Evolutionary conservation across 257 asterid genomes (phyloP), one percentile per base, ranked within the genome.

Genomic region (Buddleja alternifolia): DNA sequence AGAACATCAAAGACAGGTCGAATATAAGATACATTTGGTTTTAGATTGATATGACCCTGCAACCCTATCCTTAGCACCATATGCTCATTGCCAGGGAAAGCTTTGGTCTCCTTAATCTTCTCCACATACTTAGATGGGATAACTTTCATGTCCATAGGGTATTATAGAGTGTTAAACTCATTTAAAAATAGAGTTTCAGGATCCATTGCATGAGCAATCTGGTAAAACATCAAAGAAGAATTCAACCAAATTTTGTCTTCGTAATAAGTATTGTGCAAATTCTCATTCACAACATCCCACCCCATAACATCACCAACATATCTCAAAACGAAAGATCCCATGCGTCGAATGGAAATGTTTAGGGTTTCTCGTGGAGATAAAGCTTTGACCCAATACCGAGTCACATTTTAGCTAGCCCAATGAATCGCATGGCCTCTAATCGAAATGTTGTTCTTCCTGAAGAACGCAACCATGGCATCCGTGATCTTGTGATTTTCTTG

Each of bases 221-320:
- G 81, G 67, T 64, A 84, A 20, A 82, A 62, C 76, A 84, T 78
- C 4, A 87, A 86, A 0, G 90, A 84, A 2, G 88, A 84, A 10
- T 84, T 81, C 0, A 73, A 73, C 14, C 90, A 85, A 24, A 87
- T 41, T 4, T 62, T 65, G 2, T 79, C 79, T 55, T 87, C 94
- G 34, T 52, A 84, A n/a, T 63, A 83, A 0, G 81, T 63, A 78
- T 63, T 56, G 73, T 86, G 90, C 53, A 86, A 6, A 29, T 86
- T 84, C 84, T 84, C 93, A 60, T 86, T 86, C 72, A 86, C 63
- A 0, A 84, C 84, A 20, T 86, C 93, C 93, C 93, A 86, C 10
- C 76, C 84, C 1, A 77, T 50, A 10, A 86, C 71, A 10, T 74
- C 63, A 1, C 82, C 81, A 1, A 67, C n/a, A 55, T 86, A 86